Evolutionary conservation across 1,139 yeast genomes (phyloP).

Genomic region (Yamadazyma dendronema): DNA sequence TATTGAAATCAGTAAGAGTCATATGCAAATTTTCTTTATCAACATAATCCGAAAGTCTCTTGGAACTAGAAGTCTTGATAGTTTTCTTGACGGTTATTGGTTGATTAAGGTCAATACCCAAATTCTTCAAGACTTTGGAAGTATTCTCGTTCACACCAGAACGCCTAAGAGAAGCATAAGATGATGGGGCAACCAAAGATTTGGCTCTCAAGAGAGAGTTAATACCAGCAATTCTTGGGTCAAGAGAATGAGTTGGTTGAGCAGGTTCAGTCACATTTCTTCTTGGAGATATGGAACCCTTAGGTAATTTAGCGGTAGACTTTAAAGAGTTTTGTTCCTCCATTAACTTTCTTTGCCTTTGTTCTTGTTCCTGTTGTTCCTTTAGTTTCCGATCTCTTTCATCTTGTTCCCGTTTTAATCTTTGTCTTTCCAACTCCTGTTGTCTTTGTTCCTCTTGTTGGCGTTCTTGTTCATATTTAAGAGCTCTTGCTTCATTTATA

Average conservation of each 20-base stretch:
- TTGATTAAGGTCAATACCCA: conserved; percentile 39
- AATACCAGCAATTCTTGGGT: conserved; percentile 30
- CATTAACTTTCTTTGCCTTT: conserved; percentile 17
- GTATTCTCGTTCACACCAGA: conserved; percentile 27
- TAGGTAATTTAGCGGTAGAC: background rate
- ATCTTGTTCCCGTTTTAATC: conserved; percentile 5
- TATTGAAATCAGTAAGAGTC: conserved; percentile 10
- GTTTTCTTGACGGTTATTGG: conserved; percentile 3
- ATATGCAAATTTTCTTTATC: conserved; percentile 20
- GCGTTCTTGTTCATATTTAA: conserved; percentile 20
- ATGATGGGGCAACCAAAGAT: conserved; percentile 32
- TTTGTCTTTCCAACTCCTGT: conserved; percentile 5
- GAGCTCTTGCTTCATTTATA: conserved; percentile 29
- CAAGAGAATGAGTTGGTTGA: conserved; percentile 25
- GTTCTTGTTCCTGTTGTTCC: conserved; percentile 9
- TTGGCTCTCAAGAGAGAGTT: conserved; percentile 39
- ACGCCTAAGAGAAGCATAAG: conserved; percentile 22
- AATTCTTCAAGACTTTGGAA: conserved; percentile 38
- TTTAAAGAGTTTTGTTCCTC: background rate
- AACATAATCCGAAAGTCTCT: conserved; percentile 37
- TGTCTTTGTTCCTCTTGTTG: conserved; percentile 16
- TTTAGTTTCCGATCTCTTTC: conserved; percentile 8
- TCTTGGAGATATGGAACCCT: conserved; percentile 5
- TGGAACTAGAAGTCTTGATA: conserved; percentile 45
- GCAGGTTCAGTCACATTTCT: conserved; percentile 24